phyloP scores from a whole-genome alignment of 2,329 filamentous ascomycete species.

The Phialophora tarda region DNA sequence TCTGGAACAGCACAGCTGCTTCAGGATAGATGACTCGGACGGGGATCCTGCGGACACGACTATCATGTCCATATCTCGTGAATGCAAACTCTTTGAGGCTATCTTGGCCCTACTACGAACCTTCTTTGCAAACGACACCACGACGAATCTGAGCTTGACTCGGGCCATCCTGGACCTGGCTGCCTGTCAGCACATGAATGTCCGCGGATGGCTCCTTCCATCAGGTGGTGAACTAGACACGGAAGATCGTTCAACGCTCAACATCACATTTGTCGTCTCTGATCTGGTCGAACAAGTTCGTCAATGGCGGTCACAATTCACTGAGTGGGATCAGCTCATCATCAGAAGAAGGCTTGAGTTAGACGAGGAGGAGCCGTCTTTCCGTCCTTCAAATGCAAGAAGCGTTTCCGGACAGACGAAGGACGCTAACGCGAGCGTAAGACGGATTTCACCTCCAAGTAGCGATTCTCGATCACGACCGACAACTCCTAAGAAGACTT shows the following conservation, averaged over 20 bases:
- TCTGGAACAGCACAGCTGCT: conserved; percentile 40
- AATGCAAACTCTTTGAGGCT: conserved; percentile 53
- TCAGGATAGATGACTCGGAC: conserved; percentile 43
- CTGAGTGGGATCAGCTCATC: conserved; percentile 74
- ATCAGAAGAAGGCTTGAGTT: conserved; percentile 68
- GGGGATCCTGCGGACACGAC: conserved; percentile 58
- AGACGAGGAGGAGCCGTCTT: conserved; percentile 25
- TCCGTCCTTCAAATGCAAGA: background rate
- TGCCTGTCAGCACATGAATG: conserved; percentile 79
- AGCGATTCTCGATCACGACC: conserved; percentile 22
- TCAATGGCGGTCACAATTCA: conserved; percentile 67
- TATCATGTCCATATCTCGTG: conserved; percentile 29
- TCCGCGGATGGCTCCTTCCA: conserved; percentile 84
- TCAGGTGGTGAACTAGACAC: conserved; percentile 44
- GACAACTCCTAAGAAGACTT: conserved; percentile 25
- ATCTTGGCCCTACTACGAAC: conserved; percentile 68
- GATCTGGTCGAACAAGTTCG: conserved; percentile 66
- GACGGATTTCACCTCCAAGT: conserved; percentile 19
- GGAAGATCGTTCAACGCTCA: conserved; percentile 43
- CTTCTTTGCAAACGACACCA: conserved; percentile 89
- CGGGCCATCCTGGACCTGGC: conserved; percentile 81
- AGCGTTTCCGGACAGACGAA: conserved; percentile 6
- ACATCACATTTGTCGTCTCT: conserved; percentile 63
- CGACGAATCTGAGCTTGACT: conserved; percentile 87
- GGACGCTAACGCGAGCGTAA: background rate